Percentiles rank a stretch among this genome's conserved stretches.
phyloP scores from a whole-genome alignment of 176 grass and related monocot species.

The Ensete glaucum region DNA sequence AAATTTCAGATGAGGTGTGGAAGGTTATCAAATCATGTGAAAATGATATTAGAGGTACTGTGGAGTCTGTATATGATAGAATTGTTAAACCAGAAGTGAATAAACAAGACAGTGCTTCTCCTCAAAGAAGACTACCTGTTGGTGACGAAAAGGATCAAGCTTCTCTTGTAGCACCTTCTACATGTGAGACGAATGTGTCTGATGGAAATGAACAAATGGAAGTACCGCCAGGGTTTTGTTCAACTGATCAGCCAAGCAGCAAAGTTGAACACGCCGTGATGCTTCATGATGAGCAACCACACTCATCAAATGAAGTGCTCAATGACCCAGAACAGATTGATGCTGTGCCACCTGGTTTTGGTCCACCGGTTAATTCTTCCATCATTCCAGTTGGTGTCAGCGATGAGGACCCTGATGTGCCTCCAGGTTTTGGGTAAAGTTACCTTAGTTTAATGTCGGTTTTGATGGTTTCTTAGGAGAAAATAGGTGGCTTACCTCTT shows the following conservation, averaged over 20 bases:
- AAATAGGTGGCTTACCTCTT: background rate
- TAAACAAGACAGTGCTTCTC: constrained; percentile 11
- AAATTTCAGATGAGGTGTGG: constrained; percentile 76
- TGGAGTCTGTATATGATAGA: constrained; percentile 46
- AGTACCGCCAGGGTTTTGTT: constrained; percentile 50
- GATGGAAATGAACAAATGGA: constrained; percentile 47
- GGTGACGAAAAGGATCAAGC: constrained; percentile 31
- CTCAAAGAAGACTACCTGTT: constrained; percentile 30
- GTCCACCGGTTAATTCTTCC: background rate
- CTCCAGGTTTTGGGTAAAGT: constrained; percentile 61
- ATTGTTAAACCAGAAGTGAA: constrained; percentile 45
- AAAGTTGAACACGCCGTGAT: background rate
- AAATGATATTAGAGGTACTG: constrained; percentile 50
- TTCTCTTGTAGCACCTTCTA: constrained; percentile 15
- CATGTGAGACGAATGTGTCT: constrained; percentile 12
- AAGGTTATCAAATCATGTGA: constrained; percentile 47
- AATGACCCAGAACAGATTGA: constrained; percentile 23
- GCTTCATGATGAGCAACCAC: background rate
- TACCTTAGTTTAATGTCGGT: background rate
- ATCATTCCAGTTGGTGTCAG: constrained; percentile 2
- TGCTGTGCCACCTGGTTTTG: constrained; percentile 13
- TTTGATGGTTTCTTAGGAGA: background rate
- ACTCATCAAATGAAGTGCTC: constrained; percentile 12
- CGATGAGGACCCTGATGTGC: constrained; percentile 48
- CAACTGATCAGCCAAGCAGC: constrained; percentile 24